phyloP scores from a whole-genome alignment of 345 rosid genomes.

The Kernera saxatilis region DNA sequence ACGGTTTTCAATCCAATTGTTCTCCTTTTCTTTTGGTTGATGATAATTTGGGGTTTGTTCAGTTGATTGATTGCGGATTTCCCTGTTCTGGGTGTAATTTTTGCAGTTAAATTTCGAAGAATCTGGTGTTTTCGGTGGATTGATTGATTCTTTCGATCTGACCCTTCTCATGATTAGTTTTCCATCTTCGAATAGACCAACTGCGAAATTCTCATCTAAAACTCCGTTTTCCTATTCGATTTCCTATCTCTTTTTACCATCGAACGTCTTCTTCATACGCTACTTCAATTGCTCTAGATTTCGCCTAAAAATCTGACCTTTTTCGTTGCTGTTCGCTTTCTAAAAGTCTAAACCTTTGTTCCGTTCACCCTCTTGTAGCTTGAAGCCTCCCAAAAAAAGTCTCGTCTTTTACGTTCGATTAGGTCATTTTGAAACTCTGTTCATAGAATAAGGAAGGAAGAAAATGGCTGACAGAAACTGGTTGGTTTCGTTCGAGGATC shows the following conservation, averaged over 20 bases:
- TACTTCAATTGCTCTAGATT: slow-evolving; percentile 74
- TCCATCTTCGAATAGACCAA: slow-evolving; percentile 48
- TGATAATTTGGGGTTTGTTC: neutral
- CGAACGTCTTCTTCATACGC: slow-evolving; percentile 65
- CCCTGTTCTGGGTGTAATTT: neutral
- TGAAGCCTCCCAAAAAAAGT: neutral
- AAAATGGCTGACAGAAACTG: slow-evolving; percentile 66
- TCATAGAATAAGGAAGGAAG: slow-evolving; percentile 9
- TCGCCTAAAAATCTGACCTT: slow-evolving; percentile 70
- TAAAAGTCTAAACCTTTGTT: neutral
- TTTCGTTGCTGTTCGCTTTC: neutral
- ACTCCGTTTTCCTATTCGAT: slow-evolving; percentile 42
- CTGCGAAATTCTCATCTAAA: slow-evolving; percentile 38
- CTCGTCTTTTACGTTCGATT: slow-evolving; percentile 10
- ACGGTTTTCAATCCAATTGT: neutral
- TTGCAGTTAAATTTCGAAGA: slow-evolving; percentile 10
- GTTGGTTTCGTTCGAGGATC: slow-evolving; percentile 55
- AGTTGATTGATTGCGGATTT: neutral
- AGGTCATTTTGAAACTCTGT: slow-evolving; percentile 1
- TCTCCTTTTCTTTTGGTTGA: neutral
- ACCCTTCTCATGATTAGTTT: slow-evolving; percentile 79
- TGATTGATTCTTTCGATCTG: slow-evolving; percentile 23
- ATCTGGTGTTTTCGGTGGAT: slow-evolving; percentile 13
- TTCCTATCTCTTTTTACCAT: slow-evolving; percentile 55
- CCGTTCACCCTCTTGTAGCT: slow-evolving; percentile 9